Conservation (phyloP, 305 asterid species). For the Nicotiana rustica region DNA sequence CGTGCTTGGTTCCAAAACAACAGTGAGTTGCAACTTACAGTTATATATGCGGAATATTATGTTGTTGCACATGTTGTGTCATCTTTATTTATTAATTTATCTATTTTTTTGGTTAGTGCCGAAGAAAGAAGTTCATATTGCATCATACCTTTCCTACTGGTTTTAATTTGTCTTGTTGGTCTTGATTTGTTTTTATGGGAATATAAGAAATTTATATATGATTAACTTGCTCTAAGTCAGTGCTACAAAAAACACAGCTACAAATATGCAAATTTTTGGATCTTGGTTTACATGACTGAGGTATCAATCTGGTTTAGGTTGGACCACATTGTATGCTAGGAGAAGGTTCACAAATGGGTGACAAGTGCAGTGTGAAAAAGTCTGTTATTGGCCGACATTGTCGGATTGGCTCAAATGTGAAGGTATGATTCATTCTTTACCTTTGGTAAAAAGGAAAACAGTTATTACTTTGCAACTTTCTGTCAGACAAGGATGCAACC, state of each 20-base stretch:
- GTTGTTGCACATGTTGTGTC: neutral
- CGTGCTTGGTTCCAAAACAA: slow-evolving; percentile 83
- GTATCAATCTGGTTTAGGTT: slow-evolving; percentile 59
- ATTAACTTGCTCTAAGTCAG: neutral
- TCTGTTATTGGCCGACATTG: slow-evolving; percentile 98
- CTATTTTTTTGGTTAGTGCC: neutral
- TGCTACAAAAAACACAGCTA: neutral
- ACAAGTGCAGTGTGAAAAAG: slow-evolving; percentile 95
- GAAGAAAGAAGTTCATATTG: neutral
- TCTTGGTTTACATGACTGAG: slow-evolving; percentile 28
- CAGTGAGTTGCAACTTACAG: slow-evolving; percentile 63
- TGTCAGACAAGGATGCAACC: neutral
- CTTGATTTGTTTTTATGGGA: neutral
- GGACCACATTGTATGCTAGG: slow-evolving; percentile 98
- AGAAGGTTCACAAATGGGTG: slow-evolving; percentile 97
- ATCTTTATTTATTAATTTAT: neutral
- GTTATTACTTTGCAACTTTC: neutral
- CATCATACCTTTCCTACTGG: slow-evolving; percentile 1
- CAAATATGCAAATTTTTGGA: neutral
- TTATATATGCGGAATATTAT: neutral
- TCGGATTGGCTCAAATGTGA: slow-evolving; percentile 96
- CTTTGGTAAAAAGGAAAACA: neutral
- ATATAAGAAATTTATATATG: neutral
- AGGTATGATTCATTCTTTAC: slow-evolving; percentile 55
- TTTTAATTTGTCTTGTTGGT: slow-evolving; percentile 21